Evolutionary conservation across 2,329 filamentous ascomycete species (phyloP).

Genomic region (Fusarium sambucinum): DNA sequence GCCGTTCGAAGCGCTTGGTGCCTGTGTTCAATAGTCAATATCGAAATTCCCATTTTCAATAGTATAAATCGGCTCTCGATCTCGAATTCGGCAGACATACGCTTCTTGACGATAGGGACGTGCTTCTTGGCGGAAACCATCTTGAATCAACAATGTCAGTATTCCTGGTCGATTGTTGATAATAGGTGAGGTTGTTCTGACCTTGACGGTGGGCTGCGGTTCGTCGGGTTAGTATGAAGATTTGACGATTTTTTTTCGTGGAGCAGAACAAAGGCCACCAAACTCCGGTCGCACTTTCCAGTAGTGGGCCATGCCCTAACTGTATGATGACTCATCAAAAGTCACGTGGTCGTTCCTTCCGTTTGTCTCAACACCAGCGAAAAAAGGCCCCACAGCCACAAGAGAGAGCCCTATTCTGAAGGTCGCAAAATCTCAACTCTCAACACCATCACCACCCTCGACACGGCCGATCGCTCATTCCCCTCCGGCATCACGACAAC

Average conservation of each 20-base stretch:
- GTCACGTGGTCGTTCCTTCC: not conserved
- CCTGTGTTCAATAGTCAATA: conserved; percentile 67
- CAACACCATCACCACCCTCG: conserved; percentile 26
- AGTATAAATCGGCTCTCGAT: conserved; percentile 28
- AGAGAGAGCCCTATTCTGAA: not conserved
- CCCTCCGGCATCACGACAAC: conserved; percentile 45
- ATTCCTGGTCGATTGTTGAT: conserved; percentile 24
- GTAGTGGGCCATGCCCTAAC: conserved; percentile 1
- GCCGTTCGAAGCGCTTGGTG: conserved; percentile 94
- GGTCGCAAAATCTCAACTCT: conserved; percentile 23
- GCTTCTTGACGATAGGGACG: conserved; percentile 99
- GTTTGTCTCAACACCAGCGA: not conserved
- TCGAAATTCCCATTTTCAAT: conserved; percentile 25
- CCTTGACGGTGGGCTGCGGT: conserved; percentile 60
- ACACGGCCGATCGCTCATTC: conserved; percentile 23
- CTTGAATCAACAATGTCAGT: conserved; percentile 61
- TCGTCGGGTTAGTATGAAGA: conserved; percentile 45
- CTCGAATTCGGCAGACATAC: conserved; percentile 71
- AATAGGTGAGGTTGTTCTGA: conserved; percentile 45
- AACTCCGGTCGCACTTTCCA: not conserved
- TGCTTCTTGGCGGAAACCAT: conserved; percentile 99
- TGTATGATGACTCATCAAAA: not conserved
- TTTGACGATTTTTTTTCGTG: conserved; percentile 10
- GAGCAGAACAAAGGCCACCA: not conserved
- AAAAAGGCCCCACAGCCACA: conserved; percentile 2